phyloP scores from a whole-genome alignment of 495 filamentous ascomycete genomes.

The Hypoxylon cercidicola region DNA sequence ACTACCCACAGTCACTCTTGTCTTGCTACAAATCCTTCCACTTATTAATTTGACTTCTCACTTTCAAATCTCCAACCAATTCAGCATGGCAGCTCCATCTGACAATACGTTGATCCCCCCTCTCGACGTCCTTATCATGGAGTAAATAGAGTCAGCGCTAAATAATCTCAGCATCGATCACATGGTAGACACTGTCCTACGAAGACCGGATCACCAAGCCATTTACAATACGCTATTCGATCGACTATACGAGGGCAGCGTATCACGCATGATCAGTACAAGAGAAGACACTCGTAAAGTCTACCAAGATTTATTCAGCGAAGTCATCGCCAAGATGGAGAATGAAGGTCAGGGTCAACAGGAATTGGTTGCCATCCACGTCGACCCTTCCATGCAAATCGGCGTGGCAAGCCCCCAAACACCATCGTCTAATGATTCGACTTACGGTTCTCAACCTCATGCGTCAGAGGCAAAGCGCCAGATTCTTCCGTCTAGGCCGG shows the following conservation, averaged over 20 bases:
- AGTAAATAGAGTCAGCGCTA: background rate
- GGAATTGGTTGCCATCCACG: background rate
- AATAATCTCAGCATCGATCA: conserved; percentile 1
- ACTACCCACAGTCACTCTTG: too few relatives aligned
- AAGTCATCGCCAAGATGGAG: background rate
- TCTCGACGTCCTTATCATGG: conserved; percentile 2
- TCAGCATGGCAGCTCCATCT: conserved; percentile 1
- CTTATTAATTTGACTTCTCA: background rate
- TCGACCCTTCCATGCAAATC: background rate
- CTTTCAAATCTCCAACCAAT: background rate
- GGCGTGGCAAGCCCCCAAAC: background rate
- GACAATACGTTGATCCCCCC: background rate
- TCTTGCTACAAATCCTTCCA: background rate
- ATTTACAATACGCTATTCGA: conserved; percentile 5
- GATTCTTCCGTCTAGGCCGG: too few relatives aligned
- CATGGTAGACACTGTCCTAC: background rate
- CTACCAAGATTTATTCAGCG: conserved; percentile 5
- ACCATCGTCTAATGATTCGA: background rate
- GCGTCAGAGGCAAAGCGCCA: too few relatives aligned
- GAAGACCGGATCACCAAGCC: conserved; percentile 2
- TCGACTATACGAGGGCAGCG: background rate
- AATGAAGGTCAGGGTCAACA: background rate
- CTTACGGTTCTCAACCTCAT: background rate
- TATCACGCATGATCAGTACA: background rate
- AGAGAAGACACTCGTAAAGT: conserved; percentile 4